Evolutionary conservation across 805 yeast species (phyloP), one percentile per base, ranked within the genome.

Genomic region (Danielozyma ontarioensis): DNA sequence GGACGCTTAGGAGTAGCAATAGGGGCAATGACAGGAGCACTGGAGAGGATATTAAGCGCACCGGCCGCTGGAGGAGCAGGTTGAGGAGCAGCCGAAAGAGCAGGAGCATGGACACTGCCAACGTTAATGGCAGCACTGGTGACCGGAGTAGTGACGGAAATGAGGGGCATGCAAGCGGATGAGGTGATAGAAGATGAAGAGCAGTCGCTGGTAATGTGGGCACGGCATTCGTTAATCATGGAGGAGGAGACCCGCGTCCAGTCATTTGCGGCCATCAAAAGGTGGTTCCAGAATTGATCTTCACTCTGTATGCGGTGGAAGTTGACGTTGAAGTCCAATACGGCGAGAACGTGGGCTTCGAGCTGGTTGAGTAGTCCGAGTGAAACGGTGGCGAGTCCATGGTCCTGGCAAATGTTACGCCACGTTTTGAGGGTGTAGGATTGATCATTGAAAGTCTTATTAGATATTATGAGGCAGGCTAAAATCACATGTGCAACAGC

Each of bases 401-500:
- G 25, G 28, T 23, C 21, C 17, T 24, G 5, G 28, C 17, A 4
- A 8, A 45, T 36, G 37, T 45, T 51, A 8, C 69, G 53, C 78
- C 78, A 69, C 16, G 78, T 72, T 41, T 70, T 70, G 43, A 69
- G 54, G 2, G 76, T 70, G 39, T 70, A 72, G 27, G 70, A 63
- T 32, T 68, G 74, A 42, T 72, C 78, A 45, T 72, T 74, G 37
- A 53, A 59, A 15, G 67, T 53, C 48, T 72, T 72, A 19, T 19
- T 19, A 10, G 22, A 19, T 6, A 19, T 6, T 6, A 19, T 19
- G 8, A 19, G 10, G 22, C 8, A 19, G 6, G 22, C 22, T 6
- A 19, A 10, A 10, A 19, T 19, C 8, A 19, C 10, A 10, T 19
- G 6, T 6, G 6, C 10, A 10, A 19, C 10, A 10, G 22, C 22